These are phyloP conservation scores for Fraxinus sp. DNA, from an alignment of 305 asterid genomes.

Conservation along the genomic window DNA sequence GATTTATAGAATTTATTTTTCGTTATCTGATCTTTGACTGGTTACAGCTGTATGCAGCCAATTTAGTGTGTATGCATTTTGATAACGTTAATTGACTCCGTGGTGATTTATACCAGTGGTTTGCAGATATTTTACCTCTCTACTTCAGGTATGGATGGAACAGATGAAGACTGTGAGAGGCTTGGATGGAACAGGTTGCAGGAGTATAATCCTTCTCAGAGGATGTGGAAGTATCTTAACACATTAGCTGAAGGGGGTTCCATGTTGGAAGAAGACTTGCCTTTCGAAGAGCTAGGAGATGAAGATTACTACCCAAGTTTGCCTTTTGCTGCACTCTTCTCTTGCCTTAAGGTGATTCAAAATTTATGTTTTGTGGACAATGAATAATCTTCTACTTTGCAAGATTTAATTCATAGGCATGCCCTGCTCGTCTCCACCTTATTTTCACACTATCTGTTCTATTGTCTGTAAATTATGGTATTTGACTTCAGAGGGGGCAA, in stretches of 20 bases:
- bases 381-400: conserved; percentile 11
- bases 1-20: not conserved
- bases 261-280: conserved; percentile 51
- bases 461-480: not conserved
- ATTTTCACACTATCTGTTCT: not conserved
- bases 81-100: conserved; percentile 23
- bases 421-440: conserved; percentile 16
- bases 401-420: conserved; percentile 10
- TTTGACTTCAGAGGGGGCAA: not conserved
- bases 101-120: conserved; percentile 57
- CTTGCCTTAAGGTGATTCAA: conserved; percentile 74
- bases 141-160: conserved; percentile 63
- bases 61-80: not conserved
- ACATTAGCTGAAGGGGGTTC: conserved; percentile 46
- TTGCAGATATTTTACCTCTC: conserved; percentile 78
- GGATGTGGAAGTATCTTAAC: conserved; percentile 71
- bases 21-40: not conserved
- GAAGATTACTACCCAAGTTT: conserved; percentile 85
- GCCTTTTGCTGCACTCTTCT: conserved; percentile 93
- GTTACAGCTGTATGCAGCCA: not conserved
- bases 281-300: conserved; percentile 71
- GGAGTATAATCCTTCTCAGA: conserved; percentile 61
- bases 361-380: not conserved
- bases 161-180: conserved; percentile 65
- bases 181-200: conserved; percentile 74